A percentile compares a stretch with the other conserved stretches of the same genome.
phyloP scores from a whole-genome alignment of 305 asterid genomes.

The Caryopteris hybrid region DNA sequence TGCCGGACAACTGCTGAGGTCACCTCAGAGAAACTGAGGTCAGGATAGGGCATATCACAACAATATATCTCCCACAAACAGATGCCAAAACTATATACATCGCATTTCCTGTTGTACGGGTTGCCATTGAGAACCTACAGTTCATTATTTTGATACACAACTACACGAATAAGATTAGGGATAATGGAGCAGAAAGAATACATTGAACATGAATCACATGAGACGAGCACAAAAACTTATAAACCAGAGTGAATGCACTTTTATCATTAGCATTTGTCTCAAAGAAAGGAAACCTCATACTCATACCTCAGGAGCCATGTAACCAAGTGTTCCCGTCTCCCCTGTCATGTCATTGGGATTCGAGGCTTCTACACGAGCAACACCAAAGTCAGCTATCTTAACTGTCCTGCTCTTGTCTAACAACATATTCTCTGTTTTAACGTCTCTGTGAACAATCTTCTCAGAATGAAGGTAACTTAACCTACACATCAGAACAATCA shows the following conservation, averaged over 20 bases:
- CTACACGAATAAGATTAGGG: not conserved
- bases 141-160: not conserved
- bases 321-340: constrained; percentile 92
- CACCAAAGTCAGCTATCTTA: constrained; percentile 91
- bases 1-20: constrained; percentile 94
- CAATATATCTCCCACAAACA: constrained; percentile 93
- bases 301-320: constrained; percentile 95
- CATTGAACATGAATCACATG: not conserved
- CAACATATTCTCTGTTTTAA: constrained; percentile 88
- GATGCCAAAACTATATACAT: constrained; percentile 86
- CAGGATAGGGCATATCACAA: constrained; percentile 90
- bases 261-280: not conserved
- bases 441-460: constrained; percentile 87
- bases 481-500: constrained; percentile 33
- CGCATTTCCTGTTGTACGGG: constrained; percentile 82
- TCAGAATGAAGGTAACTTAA: constrained; percentile 82
- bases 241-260: not conserved
- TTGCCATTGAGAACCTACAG: constrained; percentile 80
- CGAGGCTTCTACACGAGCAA: constrained; percentile 94
- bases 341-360: constrained; percentile 96
- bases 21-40: constrained; percentile 87
- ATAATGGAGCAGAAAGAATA: not conserved
- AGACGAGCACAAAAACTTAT: not conserved
- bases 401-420: constrained; percentile 59
- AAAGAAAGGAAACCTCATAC: not conserved